Percentiles rank a stretch among this genome's conserved stretches.
Conservation (phyloP, 805 yeast species). For the Zygotorulaspora sp. region DNA sequence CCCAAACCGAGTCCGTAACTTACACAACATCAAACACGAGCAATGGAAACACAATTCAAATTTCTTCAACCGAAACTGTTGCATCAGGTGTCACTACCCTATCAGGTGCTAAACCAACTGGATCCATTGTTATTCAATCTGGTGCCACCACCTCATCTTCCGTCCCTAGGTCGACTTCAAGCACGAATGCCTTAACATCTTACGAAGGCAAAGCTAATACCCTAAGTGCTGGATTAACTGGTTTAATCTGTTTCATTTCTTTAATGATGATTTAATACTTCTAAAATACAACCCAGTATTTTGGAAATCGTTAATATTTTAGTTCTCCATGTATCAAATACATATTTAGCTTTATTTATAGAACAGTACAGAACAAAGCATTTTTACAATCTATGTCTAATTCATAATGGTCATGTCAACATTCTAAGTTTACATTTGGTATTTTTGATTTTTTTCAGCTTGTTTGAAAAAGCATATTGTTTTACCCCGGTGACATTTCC, state of each 20-base stretch:
- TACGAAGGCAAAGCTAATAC: constrained; percentile 4
- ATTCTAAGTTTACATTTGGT: no score
- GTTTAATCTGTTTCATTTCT: neutral
- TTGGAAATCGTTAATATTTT: no score
- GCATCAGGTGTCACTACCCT: constrained; percentile 5
- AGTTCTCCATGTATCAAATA: no score
- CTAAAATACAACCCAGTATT: neutral
- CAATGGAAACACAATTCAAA: neutral
- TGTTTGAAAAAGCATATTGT: no score
- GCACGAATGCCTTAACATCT: neutral
- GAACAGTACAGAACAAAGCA: no score
- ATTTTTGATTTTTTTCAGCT: no score
- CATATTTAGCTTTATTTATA: no score
- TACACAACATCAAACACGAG: neutral
- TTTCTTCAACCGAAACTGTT: neutral
- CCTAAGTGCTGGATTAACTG: neutral
- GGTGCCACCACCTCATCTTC: constrained; percentile 1
- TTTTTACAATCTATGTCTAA: no score
- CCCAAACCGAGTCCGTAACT: neutral
- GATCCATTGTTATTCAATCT: constrained; percentile 2
- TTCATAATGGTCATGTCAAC: no score
- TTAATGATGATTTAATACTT: constrained; percentile 2
- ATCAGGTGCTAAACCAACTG: constrained; percentile 1
- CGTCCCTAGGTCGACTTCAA: constrained; percentile 3
- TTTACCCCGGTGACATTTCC: no score